These are phyloP conservation scores for Trapa bicornis DNA, from an alignment of 345 rosid genomes.

Conservation along the genomic window DNA sequence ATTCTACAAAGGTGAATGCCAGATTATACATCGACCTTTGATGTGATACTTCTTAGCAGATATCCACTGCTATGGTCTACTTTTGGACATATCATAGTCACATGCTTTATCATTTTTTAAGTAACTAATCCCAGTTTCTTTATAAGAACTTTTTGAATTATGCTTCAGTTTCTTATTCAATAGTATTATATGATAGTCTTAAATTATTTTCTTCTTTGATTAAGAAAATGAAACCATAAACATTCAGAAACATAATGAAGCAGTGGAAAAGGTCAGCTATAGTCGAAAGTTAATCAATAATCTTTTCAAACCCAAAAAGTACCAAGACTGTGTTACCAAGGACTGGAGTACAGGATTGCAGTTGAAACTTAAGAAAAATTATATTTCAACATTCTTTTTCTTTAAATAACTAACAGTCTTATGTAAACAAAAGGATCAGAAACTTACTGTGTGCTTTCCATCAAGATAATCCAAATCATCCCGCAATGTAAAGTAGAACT, in stretches of 20 bases:
- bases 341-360: background rate
- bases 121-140: background rate
- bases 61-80: no score
- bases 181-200: no score
- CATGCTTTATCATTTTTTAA: background rate
- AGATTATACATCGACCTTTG: no score
- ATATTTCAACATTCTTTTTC: background rate
- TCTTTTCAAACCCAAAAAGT: background rate
- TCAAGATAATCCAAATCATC: constrained; percentile 93
- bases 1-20: no score
- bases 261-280: background rate
- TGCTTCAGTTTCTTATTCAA: background rate
- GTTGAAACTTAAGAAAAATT: background rate
- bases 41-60: no score
- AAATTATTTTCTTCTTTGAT: no score
- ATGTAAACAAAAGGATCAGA: background rate
- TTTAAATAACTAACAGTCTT: background rate
- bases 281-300: background rate
- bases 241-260: background rate
- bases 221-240: background rate
- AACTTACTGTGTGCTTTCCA: constrained; percentile 83
- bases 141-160: background rate
- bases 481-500: constrained; percentile 84
- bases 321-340: no score
- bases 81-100: background rate